Conservation (phyloP, 148 eudicot genomes). For the Rhododendron henanense region DNA sequence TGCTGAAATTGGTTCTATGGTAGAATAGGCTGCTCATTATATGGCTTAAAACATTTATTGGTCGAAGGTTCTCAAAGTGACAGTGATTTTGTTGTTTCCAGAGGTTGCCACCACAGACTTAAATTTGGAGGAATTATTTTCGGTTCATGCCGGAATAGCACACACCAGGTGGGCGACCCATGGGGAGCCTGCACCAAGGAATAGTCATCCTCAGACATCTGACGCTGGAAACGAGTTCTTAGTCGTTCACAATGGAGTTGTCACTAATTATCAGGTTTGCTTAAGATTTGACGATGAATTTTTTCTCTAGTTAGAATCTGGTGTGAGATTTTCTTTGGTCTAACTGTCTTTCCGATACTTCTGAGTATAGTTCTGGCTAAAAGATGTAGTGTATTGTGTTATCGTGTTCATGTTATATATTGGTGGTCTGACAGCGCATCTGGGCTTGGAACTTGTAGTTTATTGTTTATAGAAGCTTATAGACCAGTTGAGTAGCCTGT, state of each 20-base stretch:
- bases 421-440: neutral
- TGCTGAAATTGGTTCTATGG: neutral
- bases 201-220: slow-evolving; percentile 96
- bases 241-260: slow-evolving; percentile 94
- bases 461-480: neutral
- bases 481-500: neutral
- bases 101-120: slow-evolving; percentile 69
- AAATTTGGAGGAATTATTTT: slow-evolving; percentile 81
- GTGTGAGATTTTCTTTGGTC: neutral
- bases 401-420: neutral
- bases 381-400: neutral
- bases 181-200: slow-evolving; percentile 94
- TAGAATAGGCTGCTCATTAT: neutral
- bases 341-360: neutral
- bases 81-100: slow-evolving; percentile 29
- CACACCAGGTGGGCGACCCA: slow-evolving; percentile 99
- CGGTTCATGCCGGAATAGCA: slow-evolving; percentile 89
- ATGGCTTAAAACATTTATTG: neutral
- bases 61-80: neutral
- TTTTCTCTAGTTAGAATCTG: neutral
- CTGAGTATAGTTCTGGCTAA: neutral
- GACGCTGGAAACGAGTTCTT: slow-evolving; percentile 78
- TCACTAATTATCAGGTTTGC: slow-evolving; percentile 87
- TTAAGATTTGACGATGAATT: neutral
- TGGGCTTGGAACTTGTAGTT: neutral